Conservation (phyloP, 2,329 filamentous ascomycete species). For the Colletotrichum tropicale region DNA sequence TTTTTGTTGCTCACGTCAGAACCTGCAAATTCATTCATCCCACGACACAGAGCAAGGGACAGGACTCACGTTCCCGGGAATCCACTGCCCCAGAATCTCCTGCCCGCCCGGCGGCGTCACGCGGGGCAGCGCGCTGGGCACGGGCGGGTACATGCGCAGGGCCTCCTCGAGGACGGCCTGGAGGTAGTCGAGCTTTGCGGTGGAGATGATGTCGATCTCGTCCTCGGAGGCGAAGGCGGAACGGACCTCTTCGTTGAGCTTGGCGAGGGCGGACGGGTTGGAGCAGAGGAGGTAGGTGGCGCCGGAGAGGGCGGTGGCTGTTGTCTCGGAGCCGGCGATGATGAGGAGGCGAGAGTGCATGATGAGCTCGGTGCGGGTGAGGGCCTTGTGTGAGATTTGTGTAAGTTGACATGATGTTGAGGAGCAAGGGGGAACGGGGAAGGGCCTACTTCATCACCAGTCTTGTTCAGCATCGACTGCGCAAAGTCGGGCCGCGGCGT, state of each 20-base stretch:
- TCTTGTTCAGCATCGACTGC: constrained; percentile 19
- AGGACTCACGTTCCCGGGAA: constrained; percentile 35
- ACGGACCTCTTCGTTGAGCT: constrained; percentile 41
- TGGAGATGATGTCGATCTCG: constrained; percentile 38
- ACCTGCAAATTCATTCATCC: no score
- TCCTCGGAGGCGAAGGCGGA: constrained; percentile 33
- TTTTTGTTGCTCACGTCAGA: background rate
- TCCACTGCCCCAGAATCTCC: constrained; percentile 30
- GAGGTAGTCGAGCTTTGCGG: constrained; percentile 39
- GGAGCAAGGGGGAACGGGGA: no score
- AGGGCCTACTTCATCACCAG: constrained; percentile 1
- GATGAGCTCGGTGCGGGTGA: constrained; percentile 19
- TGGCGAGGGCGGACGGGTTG: constrained; percentile 32
- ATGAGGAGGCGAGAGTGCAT: constrained; percentile 27
- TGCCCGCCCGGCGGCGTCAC: constrained; percentile 33
- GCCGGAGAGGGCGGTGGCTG: constrained; percentile 33
- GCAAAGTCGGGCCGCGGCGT: constrained; percentile 23
- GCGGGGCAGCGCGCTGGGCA: constrained; percentile 28
- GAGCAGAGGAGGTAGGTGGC: constrained; percentile 30
- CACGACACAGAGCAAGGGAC: no score
- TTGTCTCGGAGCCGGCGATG: constrained; percentile 40
- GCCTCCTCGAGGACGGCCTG: constrained; percentile 46
- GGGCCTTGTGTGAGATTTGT: constrained; percentile 2
- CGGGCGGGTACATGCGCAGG: constrained; percentile 44
- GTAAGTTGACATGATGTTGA: background rate